Base-by-base conservation (phyloP, 1,284 basidiomycete genomes). In the Coriolopsis trogii region DNA sequence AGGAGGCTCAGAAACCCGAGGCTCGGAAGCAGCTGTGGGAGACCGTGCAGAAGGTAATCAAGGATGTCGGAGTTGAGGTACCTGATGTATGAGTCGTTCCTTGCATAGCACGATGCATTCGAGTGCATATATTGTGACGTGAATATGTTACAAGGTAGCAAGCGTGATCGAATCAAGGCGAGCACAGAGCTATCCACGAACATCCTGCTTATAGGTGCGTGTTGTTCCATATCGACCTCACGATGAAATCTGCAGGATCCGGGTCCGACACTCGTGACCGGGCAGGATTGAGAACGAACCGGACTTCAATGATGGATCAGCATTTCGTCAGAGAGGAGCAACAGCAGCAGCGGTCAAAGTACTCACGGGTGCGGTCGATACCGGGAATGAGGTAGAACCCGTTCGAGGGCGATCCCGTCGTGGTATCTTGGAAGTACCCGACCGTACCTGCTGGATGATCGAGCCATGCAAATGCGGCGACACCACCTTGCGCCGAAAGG, bases 141-240 rank as follows among this genome's bases (percentile, higher is more conserved):
- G n/a, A n/a, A n/a, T n/a, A n/a, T n/a, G n/a, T n/a, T n/a, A n/a
- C n/a, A n/a, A n/a, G n/a, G n/a, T n/a, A n/a, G n/a, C n/a, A n/a
- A n/a, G n/a, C n/a, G n/a, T n/a, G n/a, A n/a, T n/a, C n/a, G n/a
- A n/a, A n/a, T n/a, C n/a, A n/a, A n/a, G n/a, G n/a, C n/a, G n/a
- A n/a, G n/a, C n/a, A n/a, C n/a, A n/a, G n/a, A n/a, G n/a, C n/a
- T n/a, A n/a, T n/a, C n/a, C n/a, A n/a, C n/a, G n/a, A n/a, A n/a
- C n/a, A n/a, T n/a, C n/a, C n/a, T n/a, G n/a, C n/a, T 55, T 34
- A 63, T 18, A 62, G 21, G n/a, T 82, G 76, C 0, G 78, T 81
- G 48, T 82, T 84, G 52, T 84, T 80, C 79, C 80, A 83, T 23
- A 82, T 55, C 0, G 80, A 82, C 34, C 80, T 69, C 29, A 82